A percentile compares a stretch with the other conserved stretches of the same genome.
Evolutionary conservation across 2,329 filamentous ascomycete species (phyloP).

Genomic region (Podosphaera leucotricha): DNA sequence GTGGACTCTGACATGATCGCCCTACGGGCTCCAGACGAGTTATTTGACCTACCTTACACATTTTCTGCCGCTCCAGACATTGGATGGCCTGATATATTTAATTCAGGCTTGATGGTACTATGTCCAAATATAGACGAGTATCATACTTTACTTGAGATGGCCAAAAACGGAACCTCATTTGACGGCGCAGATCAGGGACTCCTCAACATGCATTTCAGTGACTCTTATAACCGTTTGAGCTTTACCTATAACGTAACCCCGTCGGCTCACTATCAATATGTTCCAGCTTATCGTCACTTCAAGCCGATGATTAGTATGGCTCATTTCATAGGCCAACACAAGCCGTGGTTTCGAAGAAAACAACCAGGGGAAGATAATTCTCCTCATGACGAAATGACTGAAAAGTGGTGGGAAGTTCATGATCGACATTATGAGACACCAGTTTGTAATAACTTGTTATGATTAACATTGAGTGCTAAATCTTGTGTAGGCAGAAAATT

Average conservation of each 20-base stretch:
- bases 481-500: not conserved
- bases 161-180: constrained; percentile 72
- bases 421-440: constrained; percentile 53
- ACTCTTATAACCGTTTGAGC: constrained; percentile 64
- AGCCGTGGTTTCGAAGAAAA: constrained; percentile 61
- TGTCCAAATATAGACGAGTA: constrained; percentile 73
- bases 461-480: not conserved
- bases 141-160: constrained; percentile 62
- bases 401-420: constrained; percentile 85
- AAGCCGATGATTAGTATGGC: constrained; percentile 73
- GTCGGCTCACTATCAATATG: constrained; percentile 89
- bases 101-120: constrained; percentile 89
- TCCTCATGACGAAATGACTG: constrained; percentile 63
- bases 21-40: constrained; percentile 72
- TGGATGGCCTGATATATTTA: constrained; percentile 96
- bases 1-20: constrained; percentile 88
- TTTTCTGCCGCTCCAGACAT: constrained; percentile 72
- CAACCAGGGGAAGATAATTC: constrained; percentile 27
- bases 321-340: constrained; percentile 81
- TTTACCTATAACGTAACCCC: constrained; percentile 97
- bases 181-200: constrained; percentile 93
- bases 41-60: constrained; percentile 41
- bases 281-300: constrained; percentile 84
- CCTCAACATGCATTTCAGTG: constrained; percentile 79
- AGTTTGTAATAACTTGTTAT: constrained; percentile 17